Conservation (phyloP, 2,329 filamentous ascomycete genomes). For the Claviceps capensis region DNA sequence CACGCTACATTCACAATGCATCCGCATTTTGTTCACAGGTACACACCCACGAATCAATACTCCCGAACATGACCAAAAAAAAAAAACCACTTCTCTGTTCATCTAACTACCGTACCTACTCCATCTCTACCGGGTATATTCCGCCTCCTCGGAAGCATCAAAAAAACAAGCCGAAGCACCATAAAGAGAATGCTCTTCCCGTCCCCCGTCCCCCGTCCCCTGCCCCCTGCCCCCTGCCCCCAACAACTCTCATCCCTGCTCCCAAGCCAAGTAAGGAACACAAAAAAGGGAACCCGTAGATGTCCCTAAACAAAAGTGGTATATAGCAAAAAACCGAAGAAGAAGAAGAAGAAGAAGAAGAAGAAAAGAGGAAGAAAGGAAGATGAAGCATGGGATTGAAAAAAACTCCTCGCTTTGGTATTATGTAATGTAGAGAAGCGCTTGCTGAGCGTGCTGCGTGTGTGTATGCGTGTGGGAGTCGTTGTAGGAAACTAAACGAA, state of each 20-base stretch:
- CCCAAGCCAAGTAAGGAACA: not conserved
- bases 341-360: not conserved
- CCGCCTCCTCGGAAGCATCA: not conserved
- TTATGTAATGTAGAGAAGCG: not conserved
- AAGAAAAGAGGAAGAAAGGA: not conserved
- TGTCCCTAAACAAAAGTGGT: constrained; percentile 1
- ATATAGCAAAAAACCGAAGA: constrained; percentile 1
- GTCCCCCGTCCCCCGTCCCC: no score
- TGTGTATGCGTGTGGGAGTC: not conserved
- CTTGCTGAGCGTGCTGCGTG: not conserved
- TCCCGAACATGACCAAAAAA: not conserved
- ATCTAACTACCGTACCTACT: not conserved
- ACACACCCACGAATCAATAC: no score
- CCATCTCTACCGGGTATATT: constrained; percentile 3
- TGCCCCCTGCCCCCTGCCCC: not conserved
- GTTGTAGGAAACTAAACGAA: not conserved
- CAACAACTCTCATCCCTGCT: not conserved
- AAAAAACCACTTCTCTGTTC: constrained; percentile 4
- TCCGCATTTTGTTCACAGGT: no score
- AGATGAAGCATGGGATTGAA: no score
- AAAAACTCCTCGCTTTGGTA: constrained; percentile 1
- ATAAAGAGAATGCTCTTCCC: not conserved
- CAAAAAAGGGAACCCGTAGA: not conserved
- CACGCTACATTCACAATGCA: no score
- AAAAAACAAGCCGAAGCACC: not conserved